Base-by-base conservation (phyloP, 1,284 basidiomycete species). In the Stereum hirsutum region DNA sequence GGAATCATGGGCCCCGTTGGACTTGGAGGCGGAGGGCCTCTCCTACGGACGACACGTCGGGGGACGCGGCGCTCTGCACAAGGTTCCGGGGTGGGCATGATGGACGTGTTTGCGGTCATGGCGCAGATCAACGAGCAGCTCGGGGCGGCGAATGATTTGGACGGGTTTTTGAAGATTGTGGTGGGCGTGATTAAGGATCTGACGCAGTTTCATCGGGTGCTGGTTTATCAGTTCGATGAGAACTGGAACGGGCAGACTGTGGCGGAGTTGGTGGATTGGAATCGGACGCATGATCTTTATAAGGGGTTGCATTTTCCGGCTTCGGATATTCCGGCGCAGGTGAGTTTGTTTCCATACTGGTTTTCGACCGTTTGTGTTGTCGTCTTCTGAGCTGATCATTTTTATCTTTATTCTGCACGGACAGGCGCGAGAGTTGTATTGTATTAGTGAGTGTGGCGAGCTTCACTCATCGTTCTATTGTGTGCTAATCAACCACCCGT, bases 101-200 rank as follows among this genome's bases (percentile, higher is more conserved):
- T 90, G 77, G 86, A 91, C 54, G 73, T 89, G 1, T 85, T 91
- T 49, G 78, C 83, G 0, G 78, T 92, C 6, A 76, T 92, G 54
- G 74, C 77, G 23, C 87, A 93, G 60, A 85, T 91, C 55, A 91
- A 90, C 58, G 86, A 92, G 50, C 89, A 93, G 60, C 72, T 92
- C 5, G 78, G 78, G 0, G 70, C 72, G 4, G 81, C 88, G 2
- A 66, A 72, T 0, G 82, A 89, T 51, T 59, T 93, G 41, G 76
- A 84, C 6, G 65, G 66, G 14, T 89, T 91, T 58, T 63, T 92
- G 56, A 84, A 89, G 54, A 73, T 91, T 40, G 75, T 79, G 0
- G 87, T 87, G 6, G 87, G 89, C 3, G 72, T 92, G 19, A 74
- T 92, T 48, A 86, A 89, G 58, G 88, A 93, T 55, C 57, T 93